phyloP scores from a whole-genome alignment of 257 asterid genomes.

The Capsicum pubescens region DNA sequence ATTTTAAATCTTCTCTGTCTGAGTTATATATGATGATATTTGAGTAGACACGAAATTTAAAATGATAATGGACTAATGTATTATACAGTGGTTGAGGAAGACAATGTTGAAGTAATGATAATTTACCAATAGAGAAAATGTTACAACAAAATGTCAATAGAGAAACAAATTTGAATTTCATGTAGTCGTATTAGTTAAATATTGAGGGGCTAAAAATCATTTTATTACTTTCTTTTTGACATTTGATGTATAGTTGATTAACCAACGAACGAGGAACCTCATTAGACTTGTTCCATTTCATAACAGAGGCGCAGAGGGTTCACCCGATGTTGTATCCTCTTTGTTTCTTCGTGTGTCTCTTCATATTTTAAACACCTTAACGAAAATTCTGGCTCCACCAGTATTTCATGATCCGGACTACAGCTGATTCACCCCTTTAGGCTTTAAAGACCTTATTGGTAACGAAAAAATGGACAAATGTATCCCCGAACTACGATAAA shows the following conservation, averaged over 20 bases:
- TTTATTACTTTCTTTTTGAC: background rate
- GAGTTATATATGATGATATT: background rate
- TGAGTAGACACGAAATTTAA: background rate
- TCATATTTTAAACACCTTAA: no score
- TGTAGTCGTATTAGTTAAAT: background rate
- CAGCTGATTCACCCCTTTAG: background rate
- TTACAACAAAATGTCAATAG: background rate
- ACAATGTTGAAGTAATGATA: background rate
- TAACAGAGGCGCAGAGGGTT: background rate
- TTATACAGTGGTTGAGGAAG: background rate
- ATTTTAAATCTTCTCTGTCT: background rate
- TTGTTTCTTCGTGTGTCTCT: no score
- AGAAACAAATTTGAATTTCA: background rate
- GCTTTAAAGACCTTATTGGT: background rate
- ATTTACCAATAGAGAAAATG: background rate
- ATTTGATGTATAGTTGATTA: background rate
- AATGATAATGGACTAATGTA: background rate
- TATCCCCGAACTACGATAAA: no score
- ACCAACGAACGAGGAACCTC: background rate
- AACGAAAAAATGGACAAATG: no score
- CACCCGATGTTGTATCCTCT: background rate
- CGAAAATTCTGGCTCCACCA: no score
- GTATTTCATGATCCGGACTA: no score
- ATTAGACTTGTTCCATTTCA: background rate
- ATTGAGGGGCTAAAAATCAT: background rate